Conservation (phyloP, 208 protist genomes). For the Strigomonas culicis region DNA sequence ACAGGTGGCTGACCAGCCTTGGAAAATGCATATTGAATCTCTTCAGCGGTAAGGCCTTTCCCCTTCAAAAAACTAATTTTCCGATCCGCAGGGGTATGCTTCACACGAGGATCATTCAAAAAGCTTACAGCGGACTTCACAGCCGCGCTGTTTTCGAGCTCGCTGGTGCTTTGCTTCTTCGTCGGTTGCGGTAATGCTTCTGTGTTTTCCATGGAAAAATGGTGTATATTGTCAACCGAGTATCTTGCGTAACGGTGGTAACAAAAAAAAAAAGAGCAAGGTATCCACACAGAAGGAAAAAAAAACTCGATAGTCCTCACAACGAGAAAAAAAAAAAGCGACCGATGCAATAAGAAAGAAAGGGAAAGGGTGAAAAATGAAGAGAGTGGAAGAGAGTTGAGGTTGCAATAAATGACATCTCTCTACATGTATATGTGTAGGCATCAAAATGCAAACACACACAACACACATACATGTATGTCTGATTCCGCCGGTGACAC, state of each 20-base stretch:
- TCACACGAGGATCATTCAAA: constrained; percentile 60
- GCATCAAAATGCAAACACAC: too few relatives aligned
- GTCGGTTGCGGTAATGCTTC: constrained; percentile 15
- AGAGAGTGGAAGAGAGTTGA: neutral
- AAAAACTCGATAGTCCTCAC: too few relatives aligned
- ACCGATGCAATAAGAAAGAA: constrained; percentile 6
- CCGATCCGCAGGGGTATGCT: constrained; percentile 33
- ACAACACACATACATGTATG: neutral
- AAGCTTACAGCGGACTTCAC: constrained; percentile 59
- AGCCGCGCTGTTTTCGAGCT: constrained; percentile 21
- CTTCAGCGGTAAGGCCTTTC: constrained; percentile 59
- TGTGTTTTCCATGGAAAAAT: neutral
- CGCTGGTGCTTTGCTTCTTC: constrained; percentile 13
- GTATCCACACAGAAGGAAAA: neutral
- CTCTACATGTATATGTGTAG: too few relatives aligned
- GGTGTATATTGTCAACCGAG: neutral
- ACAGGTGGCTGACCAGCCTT: constrained; percentile 39
- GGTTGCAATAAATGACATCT: neutral
- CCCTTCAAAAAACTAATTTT: constrained; percentile 76
- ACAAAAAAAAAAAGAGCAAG: neutral
- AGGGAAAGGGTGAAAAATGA: neutral
- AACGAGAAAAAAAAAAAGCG: constrained; percentile 4
- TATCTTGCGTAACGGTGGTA: neutral
- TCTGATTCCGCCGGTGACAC: neutral
- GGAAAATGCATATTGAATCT: constrained; percentile 62